Evolutionary conservation across 75 land plant species (phyloP), one percentile per base, ranked within the genome.

Genomic region (Pseudotsuga menziesii): DNA sequence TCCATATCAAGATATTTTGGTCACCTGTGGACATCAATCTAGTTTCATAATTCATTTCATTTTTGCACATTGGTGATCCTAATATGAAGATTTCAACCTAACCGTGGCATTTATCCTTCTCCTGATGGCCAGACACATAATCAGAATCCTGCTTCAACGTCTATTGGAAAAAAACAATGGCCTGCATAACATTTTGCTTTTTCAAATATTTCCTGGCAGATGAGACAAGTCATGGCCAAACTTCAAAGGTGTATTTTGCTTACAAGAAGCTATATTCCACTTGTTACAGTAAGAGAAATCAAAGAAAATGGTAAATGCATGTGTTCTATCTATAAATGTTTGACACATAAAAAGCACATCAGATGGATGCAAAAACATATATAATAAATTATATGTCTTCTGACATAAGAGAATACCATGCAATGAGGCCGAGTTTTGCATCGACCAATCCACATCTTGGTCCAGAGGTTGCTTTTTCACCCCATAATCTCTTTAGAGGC

Each of bases 361-460:
- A 26, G 26, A 63, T 14, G 32, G 67, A 63, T 62, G 67, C 23
- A 25, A 7, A 57, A 20, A 57, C 9, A 44, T 7, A 44, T 6
- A 44, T 44, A 44, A 44, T 44, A 44, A 6, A 44, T 44, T 44
- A 44, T 14, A 7, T 8, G 7, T 44, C 52, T 7, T 7, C 52
- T 44, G 52, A 44, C 52, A 44, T 44, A 7, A 7, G 52, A 44
- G n/a, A 41, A 73, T 82, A 96, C 99, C 99, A 96, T 81, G 91
- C 83, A 59, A 85, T 73, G 64, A 96, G 94, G 75, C 83, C 90
- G 57, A 77, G 81, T 78, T 85, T 96, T 22, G 94, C 88, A 86
- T 89, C 88, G 29, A 58, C 83, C 20, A 77, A 78, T 73, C 85
- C 85, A 78, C 57, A 77, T 25, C 74, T 79, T 67, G 75, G 64